phyloP scores from a whole-genome alignment of 192 early-diverging fungal species.

The Coemansia sp. region DNA sequence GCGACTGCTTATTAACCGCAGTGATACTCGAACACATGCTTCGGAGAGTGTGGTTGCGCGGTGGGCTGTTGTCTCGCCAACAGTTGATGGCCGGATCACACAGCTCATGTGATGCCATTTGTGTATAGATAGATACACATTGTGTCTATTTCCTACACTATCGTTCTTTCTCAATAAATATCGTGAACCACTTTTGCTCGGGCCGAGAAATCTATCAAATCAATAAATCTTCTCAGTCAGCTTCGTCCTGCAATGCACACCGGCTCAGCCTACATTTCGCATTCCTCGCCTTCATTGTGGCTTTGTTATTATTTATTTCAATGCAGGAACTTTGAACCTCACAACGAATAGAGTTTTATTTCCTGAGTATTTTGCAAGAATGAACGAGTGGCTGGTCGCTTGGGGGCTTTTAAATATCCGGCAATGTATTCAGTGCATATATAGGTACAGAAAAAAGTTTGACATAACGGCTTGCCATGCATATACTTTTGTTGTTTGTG shows the following conservation, averaged over 20 bases:
- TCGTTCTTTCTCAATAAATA: neutral
- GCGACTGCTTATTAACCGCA: slow-evolving; percentile 44
- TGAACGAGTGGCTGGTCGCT: neutral
- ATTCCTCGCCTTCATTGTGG: too few relatives aligned
- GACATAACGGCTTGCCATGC: neutral
- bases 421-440: neutral
- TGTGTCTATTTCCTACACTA: neutral
- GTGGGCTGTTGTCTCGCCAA: slow-evolving; percentile 61
- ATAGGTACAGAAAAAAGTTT: neutral
- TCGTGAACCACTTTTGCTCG: neutral
- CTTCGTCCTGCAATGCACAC: too few relatives aligned
- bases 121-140: neutral
- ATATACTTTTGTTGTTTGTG: neutral
- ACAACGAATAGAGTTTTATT: neutral
- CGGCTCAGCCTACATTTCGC: too few relatives aligned
- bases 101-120: slow-evolving; percentile 11
- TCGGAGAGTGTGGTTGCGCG: slow-evolving; percentile 51
- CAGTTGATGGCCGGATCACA: slow-evolving; percentile 57
- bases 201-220: neutral
- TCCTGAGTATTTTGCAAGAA: neutral
- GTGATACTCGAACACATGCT: slow-evolving; percentile 20
- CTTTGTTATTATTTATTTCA: too few relatives aligned
- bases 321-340: neutral
- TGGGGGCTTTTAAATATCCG: neutral
- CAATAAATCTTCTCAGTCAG: neutral